Evolutionary conservation across 352 stramenopile species (phyloP), one percentile per base, ranked within the genome.

Genomic region (Pythium rishiriense): DNA sequence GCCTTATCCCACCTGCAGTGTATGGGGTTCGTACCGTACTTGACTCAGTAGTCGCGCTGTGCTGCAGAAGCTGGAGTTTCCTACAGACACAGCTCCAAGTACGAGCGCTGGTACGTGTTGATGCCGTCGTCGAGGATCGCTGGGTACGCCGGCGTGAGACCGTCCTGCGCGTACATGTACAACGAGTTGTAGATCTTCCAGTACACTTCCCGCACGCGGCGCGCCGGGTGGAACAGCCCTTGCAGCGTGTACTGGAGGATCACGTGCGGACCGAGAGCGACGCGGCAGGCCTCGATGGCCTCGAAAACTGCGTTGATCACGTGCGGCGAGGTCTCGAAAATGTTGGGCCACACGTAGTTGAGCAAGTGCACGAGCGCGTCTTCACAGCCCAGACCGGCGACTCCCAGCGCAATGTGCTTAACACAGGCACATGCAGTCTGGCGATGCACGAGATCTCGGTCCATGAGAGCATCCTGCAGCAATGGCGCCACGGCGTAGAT

Each of bases 101-200:
- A 97, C 39, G 96, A 98, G 55, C 96, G 88, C 51, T 81, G 88
- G 81, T 99, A 99, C 28, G 79, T 85, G 73, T 99, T 99, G 39
- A 97, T 82, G 26, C 81, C 93, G 72, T 99, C 97, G 68, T 99
- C 90, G 54, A 98, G 88, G 26, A 99, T 88, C 47, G 82, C 73
- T 22, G 98, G 98, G 70, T 99, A 99, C n/a, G 88, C 93, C 5
- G 97, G 88, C n/a, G 97, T 98, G 39, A 99, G 85, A 10, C 90
- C 92, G 78, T 99, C 97, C 43, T 97, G 88, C 22, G 93, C 87
- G 74, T 99, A 99, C 76, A 99, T 99, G 83, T 99, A 99, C 19
- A 99, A 83, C 64, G 97, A 98, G 76, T 99, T 99, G 88, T 99
- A 99, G 52, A 99, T 94, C 78, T 99, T 99, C 98, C 97, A 99